Conservation (phyloP, 345 rosid species). For the Barbarea vulgaris region DNA sequence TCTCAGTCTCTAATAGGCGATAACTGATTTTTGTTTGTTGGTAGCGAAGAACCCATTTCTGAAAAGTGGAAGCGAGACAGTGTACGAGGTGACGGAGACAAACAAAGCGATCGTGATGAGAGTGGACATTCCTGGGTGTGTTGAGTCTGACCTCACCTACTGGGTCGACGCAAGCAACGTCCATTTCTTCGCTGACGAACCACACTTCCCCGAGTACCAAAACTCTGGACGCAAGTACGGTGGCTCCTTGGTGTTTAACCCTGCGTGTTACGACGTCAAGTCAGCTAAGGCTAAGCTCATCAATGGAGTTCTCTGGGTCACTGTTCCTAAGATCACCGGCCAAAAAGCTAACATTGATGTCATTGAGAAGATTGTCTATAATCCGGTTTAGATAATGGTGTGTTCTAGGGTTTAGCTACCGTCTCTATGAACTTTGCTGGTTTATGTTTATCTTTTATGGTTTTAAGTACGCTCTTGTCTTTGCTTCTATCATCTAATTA, state of each 20-base stretch:
- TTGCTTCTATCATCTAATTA: neutral
- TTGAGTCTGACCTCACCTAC: constrained; percentile 8
- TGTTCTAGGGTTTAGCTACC: constrained; percentile 9
- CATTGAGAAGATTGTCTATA: neutral
- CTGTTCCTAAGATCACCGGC: constrained; percentile 31
- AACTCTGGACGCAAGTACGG: constrained; percentile 28
- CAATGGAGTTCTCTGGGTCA: constrained; percentile 37
- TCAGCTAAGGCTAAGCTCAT: neutral
- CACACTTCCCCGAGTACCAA: neutral
- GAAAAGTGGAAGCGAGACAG: neutral
- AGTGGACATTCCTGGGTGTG: constrained; percentile 25
- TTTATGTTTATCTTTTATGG: constrained; percentile 1
- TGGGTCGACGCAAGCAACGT: constrained; percentile 16
- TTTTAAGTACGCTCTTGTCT: neutral
- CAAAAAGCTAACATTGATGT: neutral
- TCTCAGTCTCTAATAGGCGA: neutral
- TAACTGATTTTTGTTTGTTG: neutral
- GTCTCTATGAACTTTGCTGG: neutral
- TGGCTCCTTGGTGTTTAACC: constrained; percentile 14
- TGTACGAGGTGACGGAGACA: constrained; percentile 21
- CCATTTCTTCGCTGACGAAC: constrained; percentile 37
- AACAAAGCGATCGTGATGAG: neutral
- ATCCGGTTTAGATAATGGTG: neutral
- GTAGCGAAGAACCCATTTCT: constrained; percentile 17
- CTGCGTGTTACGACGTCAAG: neutral